A percentile compares a stretch with the other conserved stretches of the same genome.
These are phyloP conservation scores for Wickerhamiella brachini DNA, from an alignment of 805 yeast species.

Conservation along the genomic window DNA sequence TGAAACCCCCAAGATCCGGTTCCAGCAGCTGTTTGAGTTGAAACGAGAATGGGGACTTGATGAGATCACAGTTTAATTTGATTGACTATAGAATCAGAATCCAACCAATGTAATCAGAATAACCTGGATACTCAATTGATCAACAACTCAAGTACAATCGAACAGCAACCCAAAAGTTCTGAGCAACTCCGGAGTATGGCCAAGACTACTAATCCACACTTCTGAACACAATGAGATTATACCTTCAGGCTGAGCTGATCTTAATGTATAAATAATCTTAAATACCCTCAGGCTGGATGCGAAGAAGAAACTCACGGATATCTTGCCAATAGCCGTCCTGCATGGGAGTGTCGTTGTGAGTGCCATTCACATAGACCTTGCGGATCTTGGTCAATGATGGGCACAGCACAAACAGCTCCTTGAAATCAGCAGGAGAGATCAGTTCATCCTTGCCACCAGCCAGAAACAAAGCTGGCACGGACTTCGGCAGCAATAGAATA, in stretches of 20 bases:
- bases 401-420: constrained; percentile 38
- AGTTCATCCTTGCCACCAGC: constrained; percentile 74
- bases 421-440: constrained; percentile 82
- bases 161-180: too few relatives aligned
- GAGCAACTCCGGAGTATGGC: too few relatives aligned
- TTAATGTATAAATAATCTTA: neutral
- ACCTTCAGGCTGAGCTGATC: too few relatives aligned
- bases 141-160: too few relatives aligned
- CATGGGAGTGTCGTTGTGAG: constrained; percentile 72
- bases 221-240: too few relatives aligned
- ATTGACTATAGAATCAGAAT: too few relatives aligned
- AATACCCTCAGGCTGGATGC: neutral
- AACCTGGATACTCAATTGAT: too few relatives aligned
- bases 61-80: too few relatives aligned
- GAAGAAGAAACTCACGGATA: constrained; percentile 38
- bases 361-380: constrained; percentile 42
- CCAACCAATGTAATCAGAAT: too few relatives aligned
- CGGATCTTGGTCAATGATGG: constrained; percentile 39
- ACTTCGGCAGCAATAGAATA: constrained; percentile 36
- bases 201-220: too few relatives aligned
- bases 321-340: constrained; percentile 70
- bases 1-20: constrained; percentile 33
- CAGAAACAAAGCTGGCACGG: constrained; percentile 55
- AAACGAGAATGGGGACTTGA: constrained; percentile 48
- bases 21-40: constrained; percentile 37